Conservation (phyloP, 1,139 yeast genomes). For the Lodderomyces elongisporus region DNA sequence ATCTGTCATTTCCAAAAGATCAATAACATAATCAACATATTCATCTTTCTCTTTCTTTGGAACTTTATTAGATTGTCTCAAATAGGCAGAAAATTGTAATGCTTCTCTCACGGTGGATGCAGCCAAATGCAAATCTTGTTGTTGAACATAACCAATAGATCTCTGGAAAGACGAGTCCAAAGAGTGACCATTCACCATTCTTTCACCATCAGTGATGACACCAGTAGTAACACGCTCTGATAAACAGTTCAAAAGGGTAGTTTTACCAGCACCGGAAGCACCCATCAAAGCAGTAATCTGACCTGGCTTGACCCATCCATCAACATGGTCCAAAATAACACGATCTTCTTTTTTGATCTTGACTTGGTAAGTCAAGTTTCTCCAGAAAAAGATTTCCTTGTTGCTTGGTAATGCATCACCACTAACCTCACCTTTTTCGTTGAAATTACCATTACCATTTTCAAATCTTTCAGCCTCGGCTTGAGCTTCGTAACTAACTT, state of each 20-base stretch:
- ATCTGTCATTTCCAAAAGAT: conserved; percentile 28
- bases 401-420: conserved; percentile 14
- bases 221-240: conserved; percentile 34
- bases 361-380: conserved; percentile 69
- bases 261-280: conserved; percentile 35
- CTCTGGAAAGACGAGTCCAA: conserved; percentile 34
- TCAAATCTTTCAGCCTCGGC: conserved; percentile 5
- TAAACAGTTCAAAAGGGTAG: conserved; percentile 31
- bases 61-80: conserved; percentile 31
- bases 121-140: conserved; percentile 36
- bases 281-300: conserved; percentile 30
- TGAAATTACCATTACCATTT: not conserved
- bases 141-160: conserved; percentile 40
- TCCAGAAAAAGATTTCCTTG: conserved; percentile 69
- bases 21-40: conserved; percentile 33
- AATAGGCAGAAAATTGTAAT: conserved; percentile 30
- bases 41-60: conserved; percentile 28
- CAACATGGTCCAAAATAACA: conserved; percentile 61
- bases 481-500: conserved; percentile 7
- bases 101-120: conserved; percentile 39
- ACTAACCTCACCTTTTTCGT: conserved; percentile 2
- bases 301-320: conserved; percentile 53
- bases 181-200: conserved; percentile 35
- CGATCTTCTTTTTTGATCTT: conserved; percentile 61
- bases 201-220: conserved; percentile 29